phyloP scores from a whole-genome alignment of 1,284 basidiomycete genomes.

The Cryptococcus sp. region DNA sequence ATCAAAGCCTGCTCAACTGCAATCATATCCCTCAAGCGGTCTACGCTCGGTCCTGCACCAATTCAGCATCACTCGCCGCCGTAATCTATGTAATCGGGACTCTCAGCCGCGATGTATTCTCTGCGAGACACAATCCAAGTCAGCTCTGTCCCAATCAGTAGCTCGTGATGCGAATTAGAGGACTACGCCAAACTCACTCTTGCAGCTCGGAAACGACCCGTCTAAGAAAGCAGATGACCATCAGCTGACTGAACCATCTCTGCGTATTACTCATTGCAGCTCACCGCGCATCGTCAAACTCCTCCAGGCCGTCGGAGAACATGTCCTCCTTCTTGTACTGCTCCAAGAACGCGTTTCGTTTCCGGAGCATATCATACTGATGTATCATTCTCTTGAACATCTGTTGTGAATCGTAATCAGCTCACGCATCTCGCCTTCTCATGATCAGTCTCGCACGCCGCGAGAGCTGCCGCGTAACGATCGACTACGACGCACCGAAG shows the following conservation, averaged over 20 bases:
- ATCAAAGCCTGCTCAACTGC: too few species aligned
- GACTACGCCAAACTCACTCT: conserved; percentile 23
- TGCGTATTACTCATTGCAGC: background rate
- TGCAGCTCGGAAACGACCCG: conserved; percentile 38
- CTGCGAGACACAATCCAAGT: conserved; percentile 6
- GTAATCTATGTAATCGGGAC: conserved; percentile 75
- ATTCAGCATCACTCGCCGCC: conserved; percentile 23
- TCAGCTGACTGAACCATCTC: background rate
- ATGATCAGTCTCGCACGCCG: too few species aligned
- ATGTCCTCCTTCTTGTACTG: conserved; percentile 97
- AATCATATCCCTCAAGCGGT: too few species aligned
- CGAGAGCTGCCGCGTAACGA: background rate
- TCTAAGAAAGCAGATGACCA: conserved; percentile 8
- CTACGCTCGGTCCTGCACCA: too few species aligned
- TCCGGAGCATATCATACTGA: conserved; percentile 86
- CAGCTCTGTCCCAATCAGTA: background rate
- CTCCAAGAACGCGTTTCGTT: conserved; percentile 92
- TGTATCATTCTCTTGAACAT: conserved; percentile 94
- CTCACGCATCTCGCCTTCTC: background rate
- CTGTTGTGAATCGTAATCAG: conserved; percentile 54
- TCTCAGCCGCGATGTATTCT: conserved; percentile 91
- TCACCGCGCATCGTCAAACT: conserved; percentile 91
- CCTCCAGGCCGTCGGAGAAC: conserved; percentile 85
- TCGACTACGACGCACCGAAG: conserved; percentile 66
- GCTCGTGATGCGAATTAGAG: background rate